Conservation (phyloP, 2,329 filamentous ascomycete genomes). For the Cryphonectria radicalis region DNA sequence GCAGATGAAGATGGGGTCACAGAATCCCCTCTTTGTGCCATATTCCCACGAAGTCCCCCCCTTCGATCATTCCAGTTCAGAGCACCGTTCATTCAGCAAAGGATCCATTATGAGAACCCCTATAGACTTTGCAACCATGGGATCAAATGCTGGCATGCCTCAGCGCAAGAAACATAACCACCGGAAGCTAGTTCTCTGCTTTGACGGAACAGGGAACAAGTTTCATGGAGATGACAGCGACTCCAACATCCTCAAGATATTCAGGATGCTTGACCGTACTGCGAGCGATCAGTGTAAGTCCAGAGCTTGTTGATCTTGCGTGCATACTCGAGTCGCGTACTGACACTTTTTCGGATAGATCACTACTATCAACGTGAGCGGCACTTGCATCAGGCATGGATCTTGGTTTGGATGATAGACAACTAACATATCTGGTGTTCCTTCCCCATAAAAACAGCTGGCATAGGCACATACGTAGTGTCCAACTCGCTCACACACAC, state of each 20-base stretch:
- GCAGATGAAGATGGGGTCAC: background rate
- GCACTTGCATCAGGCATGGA: background rate
- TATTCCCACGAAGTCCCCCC: background rate
- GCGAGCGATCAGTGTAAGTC: constrained; percentile 62
- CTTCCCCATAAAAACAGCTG: constrained; percentile 45
- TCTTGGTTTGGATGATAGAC: constrained; percentile 13
- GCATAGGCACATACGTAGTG: constrained; percentile 75
- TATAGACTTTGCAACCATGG: constrained; percentile 9
- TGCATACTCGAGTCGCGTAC: background rate
- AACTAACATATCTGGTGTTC: constrained; percentile 1
- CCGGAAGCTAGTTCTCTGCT: constrained; percentile 62
- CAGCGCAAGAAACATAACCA: constrained; percentile 29
- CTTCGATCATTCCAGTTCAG: background rate
- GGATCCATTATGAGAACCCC: constrained; percentile 1
- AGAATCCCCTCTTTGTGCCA: constrained; percentile 12
- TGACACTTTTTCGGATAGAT: constrained; percentile 36
- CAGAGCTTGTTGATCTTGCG: background rate
- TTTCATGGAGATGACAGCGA: constrained; percentile 66
- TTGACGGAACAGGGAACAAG: constrained; percentile 68
- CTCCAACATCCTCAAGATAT: constrained; percentile 72
- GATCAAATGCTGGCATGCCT: background rate
- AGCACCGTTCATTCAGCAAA: constrained; percentile 11
- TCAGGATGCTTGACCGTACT: constrained; percentile 69
- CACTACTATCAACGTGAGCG: constrained; percentile 66
- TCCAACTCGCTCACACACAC: constrained; percentile 63